phyloP scores from a whole-genome alignment of 352 stramenopile species.

The Phytophthora nicotianae region DNA sequence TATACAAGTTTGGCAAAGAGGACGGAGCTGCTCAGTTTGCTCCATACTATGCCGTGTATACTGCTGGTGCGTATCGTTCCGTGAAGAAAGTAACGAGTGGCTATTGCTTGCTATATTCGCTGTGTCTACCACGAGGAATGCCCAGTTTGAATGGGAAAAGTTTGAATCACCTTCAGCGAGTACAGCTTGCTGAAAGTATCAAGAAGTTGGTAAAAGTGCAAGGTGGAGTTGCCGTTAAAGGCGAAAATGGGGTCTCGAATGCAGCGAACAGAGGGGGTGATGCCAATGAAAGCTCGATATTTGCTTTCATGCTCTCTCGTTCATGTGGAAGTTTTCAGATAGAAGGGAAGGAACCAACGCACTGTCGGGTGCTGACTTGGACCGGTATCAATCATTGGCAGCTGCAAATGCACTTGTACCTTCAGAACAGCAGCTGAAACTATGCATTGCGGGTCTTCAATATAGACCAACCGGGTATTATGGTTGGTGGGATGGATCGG shows the following conservation, averaged over 20 bases:
- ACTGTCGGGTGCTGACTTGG: constrained; percentile 6
- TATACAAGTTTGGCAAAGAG: constrained; percentile 16
- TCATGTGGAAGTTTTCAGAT: background rate
- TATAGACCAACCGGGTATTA: background rate
- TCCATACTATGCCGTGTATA: constrained; percentile 14
- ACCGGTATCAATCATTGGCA: constrained; percentile 6
- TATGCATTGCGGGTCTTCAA: background rate
- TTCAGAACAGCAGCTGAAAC: constrained; percentile 1
- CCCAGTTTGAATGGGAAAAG: constrained; percentile 4
- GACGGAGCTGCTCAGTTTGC: constrained; percentile 11
- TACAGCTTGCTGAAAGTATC: constrained; percentile 5
- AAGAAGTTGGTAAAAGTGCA: background rate
- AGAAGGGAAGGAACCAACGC: constrained; percentile 5
- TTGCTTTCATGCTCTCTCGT: constrained; percentile 15
- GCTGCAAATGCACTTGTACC: constrained; percentile 12
- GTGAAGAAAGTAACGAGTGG: constrained; percentile 20
- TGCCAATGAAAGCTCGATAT: background rate
- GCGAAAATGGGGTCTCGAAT: background rate
- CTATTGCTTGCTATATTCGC: constrained; percentile 13
- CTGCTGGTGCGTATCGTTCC: background rate
- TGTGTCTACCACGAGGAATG: constrained; percentile 9
- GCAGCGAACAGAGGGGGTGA: background rate
- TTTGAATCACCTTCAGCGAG: constrained; percentile 1
- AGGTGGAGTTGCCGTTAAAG: background rate
- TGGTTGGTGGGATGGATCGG: background rate